These are phyloP conservation scores for Zygoascus meyerae DNA, from an alignment of 1,139 yeast species.

Conservation along the genomic window DNA sequence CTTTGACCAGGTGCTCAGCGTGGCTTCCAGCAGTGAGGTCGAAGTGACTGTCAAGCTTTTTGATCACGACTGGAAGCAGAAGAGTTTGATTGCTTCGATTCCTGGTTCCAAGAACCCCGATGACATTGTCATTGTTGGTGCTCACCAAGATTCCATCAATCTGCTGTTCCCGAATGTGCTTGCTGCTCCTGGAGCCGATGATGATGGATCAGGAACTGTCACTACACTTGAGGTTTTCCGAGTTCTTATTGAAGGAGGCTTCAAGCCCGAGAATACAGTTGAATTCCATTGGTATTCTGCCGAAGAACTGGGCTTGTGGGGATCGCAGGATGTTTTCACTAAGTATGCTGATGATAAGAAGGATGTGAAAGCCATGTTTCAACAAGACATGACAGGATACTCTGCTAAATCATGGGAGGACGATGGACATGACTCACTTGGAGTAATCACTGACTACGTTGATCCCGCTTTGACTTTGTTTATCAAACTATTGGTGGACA, in stretches of 20 bases:
- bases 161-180: conserved; percentile 61
- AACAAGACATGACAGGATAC: conserved; percentile 95
- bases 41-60: conserved; percentile 38
- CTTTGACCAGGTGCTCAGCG: conserved; percentile 41
- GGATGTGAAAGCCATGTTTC: conserved; percentile 74
- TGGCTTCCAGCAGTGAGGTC: conserved; percentile 29
- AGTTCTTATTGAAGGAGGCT: conserved; percentile 44
- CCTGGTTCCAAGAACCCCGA: conserved; percentile 38
- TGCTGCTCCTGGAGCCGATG: conserved; percentile 94
- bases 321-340: conserved; percentile 73
- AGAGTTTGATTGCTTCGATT: conserved; percentile 46
- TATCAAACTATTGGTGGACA: conserved; percentile 52
- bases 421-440: conserved; percentile 66
- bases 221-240: conserved; percentile 73
- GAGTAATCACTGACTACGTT: conserved; percentile 73
- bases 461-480: conserved; percentile 54
- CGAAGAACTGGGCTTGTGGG: conserved; percentile 88
- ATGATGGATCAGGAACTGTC: conserved; percentile 84
- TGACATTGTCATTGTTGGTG: conserved; percentile 65
- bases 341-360: conserved; percentile 44
- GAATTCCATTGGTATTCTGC: conserved; percentile 95
- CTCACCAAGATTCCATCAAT: conserved; percentile 85
- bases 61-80: conserved; percentile 54
- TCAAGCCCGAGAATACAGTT: conserved; percentile 61
- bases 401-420: conserved; percentile 49